These are phyloP conservation scores for Trametes cubensis DNA, from an alignment of 768 basidiomycete genomes.

Conservation along the genomic window DNA sequence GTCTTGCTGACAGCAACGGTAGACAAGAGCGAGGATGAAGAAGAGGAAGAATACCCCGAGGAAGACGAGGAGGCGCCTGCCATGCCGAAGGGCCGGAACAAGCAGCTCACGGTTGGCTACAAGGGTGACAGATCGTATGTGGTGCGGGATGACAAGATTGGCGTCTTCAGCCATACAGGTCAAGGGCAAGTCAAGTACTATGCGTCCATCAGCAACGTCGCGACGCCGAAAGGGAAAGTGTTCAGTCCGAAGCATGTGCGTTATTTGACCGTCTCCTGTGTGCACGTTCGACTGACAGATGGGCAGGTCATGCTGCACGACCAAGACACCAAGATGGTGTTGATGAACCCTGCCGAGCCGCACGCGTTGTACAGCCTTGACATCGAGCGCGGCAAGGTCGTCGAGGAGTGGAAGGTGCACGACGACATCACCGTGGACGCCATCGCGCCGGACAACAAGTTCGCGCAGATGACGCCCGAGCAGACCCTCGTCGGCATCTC, in stretches of 20 bases:
- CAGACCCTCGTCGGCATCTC: constrained; percentile 94
- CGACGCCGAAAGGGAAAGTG: constrained; percentile 75
- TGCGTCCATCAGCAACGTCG: constrained; percentile 83
- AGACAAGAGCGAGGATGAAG: constrained; percentile 37
- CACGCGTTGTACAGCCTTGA: constrained; percentile 90
- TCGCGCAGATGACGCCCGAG: constrained; percentile 88
- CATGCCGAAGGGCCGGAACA: constrained; percentile 66
- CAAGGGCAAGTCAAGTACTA: constrained; percentile 79
- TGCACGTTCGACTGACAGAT: constrained; percentile 2
- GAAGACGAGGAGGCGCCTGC: constrained; percentile 48
- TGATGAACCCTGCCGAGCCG: constrained; percentile 82
- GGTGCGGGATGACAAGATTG: constrained; percentile 88
- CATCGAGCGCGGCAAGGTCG: constrained; percentile 91
- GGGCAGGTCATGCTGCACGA: constrained; percentile 92
- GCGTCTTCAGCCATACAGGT: constrained; percentile 79
- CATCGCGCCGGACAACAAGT: constrained; percentile 92
- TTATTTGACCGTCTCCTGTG: constrained; percentile 15
- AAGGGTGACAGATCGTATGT: constrained; percentile 95
- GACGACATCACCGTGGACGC: constrained; percentile 85
- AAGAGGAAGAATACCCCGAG: constrained; percentile 39
- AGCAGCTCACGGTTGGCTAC: constrained; percentile 91
- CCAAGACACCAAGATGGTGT: constrained; percentile 93
- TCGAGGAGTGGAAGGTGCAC: constrained; percentile 99
- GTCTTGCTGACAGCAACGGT: not conserved
- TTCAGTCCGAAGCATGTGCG: constrained; percentile 86